Evolutionary conservation across 805 yeast species (phyloP).

Genomic region (Nakazawaea peltata): DNA sequence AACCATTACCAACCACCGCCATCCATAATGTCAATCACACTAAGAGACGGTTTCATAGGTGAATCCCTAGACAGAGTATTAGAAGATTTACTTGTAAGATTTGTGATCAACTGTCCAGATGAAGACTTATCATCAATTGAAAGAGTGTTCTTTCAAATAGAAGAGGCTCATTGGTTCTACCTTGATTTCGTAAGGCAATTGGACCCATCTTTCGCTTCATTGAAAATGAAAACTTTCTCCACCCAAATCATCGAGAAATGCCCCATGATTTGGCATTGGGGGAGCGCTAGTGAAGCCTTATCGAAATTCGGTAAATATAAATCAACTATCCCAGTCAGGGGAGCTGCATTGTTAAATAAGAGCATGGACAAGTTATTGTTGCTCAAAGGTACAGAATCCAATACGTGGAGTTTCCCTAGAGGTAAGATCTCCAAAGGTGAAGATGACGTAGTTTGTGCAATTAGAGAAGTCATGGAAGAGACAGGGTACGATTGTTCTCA

Average conservation of each 20-base stretch:
- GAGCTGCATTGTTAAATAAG: slow-evolving; percentile 79
- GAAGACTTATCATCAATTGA: slow-evolving; percentile 81
- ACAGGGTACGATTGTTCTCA: slow-evolving; percentile 81
- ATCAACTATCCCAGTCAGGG: slow-evolving; percentile 89
- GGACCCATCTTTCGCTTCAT: slow-evolving; percentile 67
- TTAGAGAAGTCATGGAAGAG: slow-evolving; percentile 89
- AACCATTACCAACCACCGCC: slow-evolving; percentile 40
- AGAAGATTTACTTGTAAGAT: slow-evolving; percentile 84
- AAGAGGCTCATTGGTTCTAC: slow-evolving; percentile 98
- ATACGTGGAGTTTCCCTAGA: slow-evolving; percentile 90
- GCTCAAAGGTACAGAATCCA: slow-evolving; percentile 77
- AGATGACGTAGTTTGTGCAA: slow-evolving; percentile 79
- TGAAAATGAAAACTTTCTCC: slow-evolving; percentile 74
- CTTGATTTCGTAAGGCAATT: slow-evolving; percentile 70
- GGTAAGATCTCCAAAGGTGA: slow-evolving; percentile 96
- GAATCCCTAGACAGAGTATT: slow-evolving; percentile 65
- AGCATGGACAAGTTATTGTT: slow-evolving; percentile 62
- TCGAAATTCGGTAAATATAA: slow-evolving; percentile 78
- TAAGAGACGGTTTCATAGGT: slow-evolving; percentile 40
- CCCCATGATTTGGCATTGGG: slow-evolving; percentile 80
- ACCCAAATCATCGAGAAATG: slow-evolving; percentile 58
- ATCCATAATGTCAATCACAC: slow-evolving; percentile 31
- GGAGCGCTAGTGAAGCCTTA: slow-evolving; percentile 73
- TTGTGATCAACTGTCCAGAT: slow-evolving; percentile 83
- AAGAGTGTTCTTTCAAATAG: slow-evolving; percentile 86